phyloP scores from a whole-genome alignment of 768 basidiomycete genomes.

The Russula sp. region DNA sequence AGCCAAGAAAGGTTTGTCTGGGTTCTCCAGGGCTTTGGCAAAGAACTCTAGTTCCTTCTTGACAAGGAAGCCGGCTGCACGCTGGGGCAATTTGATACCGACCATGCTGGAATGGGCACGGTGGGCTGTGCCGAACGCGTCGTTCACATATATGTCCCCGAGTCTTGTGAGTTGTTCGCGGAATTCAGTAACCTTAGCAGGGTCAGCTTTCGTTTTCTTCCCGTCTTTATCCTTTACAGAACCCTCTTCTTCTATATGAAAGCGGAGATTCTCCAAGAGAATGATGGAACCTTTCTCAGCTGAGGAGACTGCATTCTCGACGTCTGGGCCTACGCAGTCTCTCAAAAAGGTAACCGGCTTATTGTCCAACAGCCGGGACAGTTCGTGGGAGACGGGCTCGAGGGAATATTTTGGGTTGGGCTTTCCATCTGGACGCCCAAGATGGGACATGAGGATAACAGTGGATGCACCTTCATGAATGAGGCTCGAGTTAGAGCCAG shows the following conservation, averaged over 20 bases:
- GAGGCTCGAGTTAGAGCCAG: constrained; percentile 21
- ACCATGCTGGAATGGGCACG: constrained; percentile 99
- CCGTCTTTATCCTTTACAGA: constrained; percentile 91
- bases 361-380: constrained; percentile 62
- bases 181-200: constrained; percentile 76
- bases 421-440: constrained; percentile 95
- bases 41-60: constrained; percentile 99
- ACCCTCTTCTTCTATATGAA: constrained; percentile 98
- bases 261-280: constrained; percentile 95
- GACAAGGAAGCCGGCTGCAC: constrained; percentile 94
- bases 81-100: constrained; percentile 86
- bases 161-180: constrained; percentile 83
- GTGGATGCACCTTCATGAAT: constrained; percentile 62
- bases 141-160: constrained; percentile 97
- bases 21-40: constrained; percentile 93
- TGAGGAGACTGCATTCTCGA: constrained; percentile 71
- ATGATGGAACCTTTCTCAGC: constrained; percentile 70
- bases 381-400: constrained; percentile 77
- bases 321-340: constrained; percentile 83
- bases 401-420: constrained; percentile 87
- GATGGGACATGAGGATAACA: constrained; percentile 95
- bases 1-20: constrained; percentile 94
- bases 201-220: constrained; percentile 91
- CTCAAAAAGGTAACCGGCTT: constrained; percentile 75
- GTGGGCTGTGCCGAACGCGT: constrained; percentile 98